These are phyloP conservation scores for Leishmania arabica DNA, from an alignment of 208 protist genomes.

Conservation along the genomic window DNA sequence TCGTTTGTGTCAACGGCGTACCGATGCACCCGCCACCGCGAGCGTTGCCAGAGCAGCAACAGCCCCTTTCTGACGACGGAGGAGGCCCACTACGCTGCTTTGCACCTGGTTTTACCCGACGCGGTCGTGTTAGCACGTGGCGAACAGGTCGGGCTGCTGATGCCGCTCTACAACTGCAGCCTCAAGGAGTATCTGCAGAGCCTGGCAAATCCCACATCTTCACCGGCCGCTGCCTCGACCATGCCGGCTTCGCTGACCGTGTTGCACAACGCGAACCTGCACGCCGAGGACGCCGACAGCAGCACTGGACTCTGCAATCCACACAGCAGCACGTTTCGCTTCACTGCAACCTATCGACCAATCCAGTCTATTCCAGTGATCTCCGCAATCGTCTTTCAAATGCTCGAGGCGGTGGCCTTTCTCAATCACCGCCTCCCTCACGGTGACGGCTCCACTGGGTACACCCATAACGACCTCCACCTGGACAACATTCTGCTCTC, in stretches of 20 bases:
- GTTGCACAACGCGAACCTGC: constrained; percentile 1
- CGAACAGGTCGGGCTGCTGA: constrained; percentile 61
- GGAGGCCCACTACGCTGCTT: constrained; percentile 22
- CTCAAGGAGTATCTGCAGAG: constrained; percentile 62
- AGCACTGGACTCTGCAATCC: not conserved
- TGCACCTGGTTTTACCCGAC: constrained; percentile 65
- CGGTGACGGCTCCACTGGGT: constrained; percentile 45
- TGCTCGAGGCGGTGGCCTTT: constrained; percentile 55
- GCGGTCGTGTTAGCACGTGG: constrained; percentile 47
- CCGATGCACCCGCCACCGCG: constrained; percentile 16
- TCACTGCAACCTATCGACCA: constrained; percentile 37
- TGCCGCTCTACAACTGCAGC: constrained; percentile 70
- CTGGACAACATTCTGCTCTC: constrained; percentile 78
- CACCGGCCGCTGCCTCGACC: not conserved
- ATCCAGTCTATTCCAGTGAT: constrained; percentile 49
- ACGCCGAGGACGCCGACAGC: constrained; percentile 4
- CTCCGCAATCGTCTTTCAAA: constrained; percentile 60
- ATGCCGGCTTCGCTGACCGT: not conserved
- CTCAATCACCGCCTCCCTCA: constrained; percentile 69
- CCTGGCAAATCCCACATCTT: not conserved
- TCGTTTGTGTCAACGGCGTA: constrained; percentile 34
- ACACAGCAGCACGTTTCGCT: not conserved
- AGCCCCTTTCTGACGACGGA: constrained; percentile 18
- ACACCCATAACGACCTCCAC: constrained; percentile 86
- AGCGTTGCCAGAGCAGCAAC: constrained; percentile 17